A percentile compares a stretch with the other conserved stretches of the same genome.
phyloP scores from a whole-genome alignment of 257 asterid genomes.

The Primulina huaijiensis region DNA sequence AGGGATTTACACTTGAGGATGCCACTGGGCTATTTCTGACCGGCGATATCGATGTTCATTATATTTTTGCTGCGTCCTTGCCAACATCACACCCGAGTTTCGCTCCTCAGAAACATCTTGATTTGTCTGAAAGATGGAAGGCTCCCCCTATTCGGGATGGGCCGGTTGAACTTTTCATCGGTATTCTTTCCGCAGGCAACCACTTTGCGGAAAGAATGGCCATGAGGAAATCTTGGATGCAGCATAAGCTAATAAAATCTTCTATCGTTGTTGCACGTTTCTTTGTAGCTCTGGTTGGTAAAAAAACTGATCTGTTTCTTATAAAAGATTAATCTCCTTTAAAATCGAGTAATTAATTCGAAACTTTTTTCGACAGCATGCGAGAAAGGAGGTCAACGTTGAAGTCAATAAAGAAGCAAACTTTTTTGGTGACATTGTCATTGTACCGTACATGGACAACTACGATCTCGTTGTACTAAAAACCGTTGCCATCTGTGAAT shows the following conservation, averaged over 20 bases:
- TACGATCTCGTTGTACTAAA: conserved; percentile 93
- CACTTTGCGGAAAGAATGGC: conserved; percentile 99
- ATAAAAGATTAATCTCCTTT: not conserved
- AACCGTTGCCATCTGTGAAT: conserved; percentile 91
- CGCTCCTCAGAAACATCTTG: conserved; percentile 88
- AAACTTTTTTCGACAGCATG: conserved; percentile 46
- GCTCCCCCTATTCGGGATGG: conserved; percentile 64
- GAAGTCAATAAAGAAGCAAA: conserved; percentile 89
- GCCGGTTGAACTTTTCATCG: conserved; percentile 75
- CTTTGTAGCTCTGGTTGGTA: conserved; percentile 86
- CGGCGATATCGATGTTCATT: conserved; percentile 76
- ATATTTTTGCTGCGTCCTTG: conserved; percentile 80
- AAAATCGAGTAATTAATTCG: conserved; percentile 23
- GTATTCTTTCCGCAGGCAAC: conserved; percentile 92
- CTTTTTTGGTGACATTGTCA: conserved; percentile 85
- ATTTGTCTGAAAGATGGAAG: conserved; percentile 75
- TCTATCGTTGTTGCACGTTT: conserved; percentile 82
- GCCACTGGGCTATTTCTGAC: conserved; percentile 85
- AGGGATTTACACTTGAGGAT: conserved; percentile 96
- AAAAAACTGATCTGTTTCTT: conserved; percentile 13
- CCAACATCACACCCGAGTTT: conserved; percentile 90
- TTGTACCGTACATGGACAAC: conserved; percentile 89
- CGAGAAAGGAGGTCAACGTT: conserved; percentile 68
- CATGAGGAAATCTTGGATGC: conserved; percentile 95
- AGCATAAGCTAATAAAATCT: conserved; percentile 61